A percentile compares a stretch with the other conserved stretches of the same genome.
Evolutionary conservation across 306 rosid species (phyloP).

Genomic region (Mimosa pudica): DNA sequence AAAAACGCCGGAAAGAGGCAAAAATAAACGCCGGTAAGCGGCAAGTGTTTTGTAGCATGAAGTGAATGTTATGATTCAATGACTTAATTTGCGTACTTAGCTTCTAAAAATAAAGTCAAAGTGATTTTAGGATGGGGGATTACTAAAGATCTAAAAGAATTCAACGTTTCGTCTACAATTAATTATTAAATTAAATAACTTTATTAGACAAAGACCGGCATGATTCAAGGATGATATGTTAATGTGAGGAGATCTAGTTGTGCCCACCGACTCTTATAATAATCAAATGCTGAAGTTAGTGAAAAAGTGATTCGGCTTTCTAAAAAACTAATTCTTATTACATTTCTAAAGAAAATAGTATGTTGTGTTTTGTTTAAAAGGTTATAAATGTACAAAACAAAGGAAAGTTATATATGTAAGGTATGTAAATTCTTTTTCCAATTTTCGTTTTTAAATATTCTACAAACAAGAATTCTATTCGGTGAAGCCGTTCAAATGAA

Average conservation of each 20-base stretch:
- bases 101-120: too few relatives aligned
- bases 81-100: too few relatives aligned
- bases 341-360: background rate
- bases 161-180: background rate
- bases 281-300: background rate
- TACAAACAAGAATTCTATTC: background rate
- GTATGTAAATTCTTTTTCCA: background rate
- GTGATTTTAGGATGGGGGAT: too few relatives aligned
- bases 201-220: background rate
- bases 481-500: background rate
- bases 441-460: background rate
- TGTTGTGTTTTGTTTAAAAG: background rate
- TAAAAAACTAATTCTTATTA: background rate
- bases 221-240: background rate
- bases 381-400: too few relatives aligned
- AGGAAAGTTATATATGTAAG: too few relatives aligned
- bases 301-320: background rate
- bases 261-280: conserved; percentile 1
- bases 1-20: too few relatives aligned
- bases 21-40: too few relatives aligned
- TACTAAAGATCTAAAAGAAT: background rate
- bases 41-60: too few relatives aligned
- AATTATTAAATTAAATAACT: background rate
- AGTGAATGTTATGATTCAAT: too few relatives aligned
- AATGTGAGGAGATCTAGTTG: background rate